Evolutionary conservation across 352 stramenopile genomes (phyloP).

Genomic region (Stramenopiles sp.): DNA sequence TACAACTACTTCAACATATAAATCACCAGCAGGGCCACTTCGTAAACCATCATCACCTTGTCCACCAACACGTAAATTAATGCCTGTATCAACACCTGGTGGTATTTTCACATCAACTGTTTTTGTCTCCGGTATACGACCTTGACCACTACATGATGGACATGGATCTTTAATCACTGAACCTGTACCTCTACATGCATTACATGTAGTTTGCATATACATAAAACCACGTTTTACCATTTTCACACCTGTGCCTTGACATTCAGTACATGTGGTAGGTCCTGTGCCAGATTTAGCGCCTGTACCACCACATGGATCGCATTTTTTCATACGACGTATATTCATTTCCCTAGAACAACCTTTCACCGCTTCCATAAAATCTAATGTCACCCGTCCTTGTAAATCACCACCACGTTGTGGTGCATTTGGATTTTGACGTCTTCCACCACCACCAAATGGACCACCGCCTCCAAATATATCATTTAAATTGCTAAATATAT

Average conservation of each 20-base stretch:
- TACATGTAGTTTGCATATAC: slow-evolving; percentile 56
- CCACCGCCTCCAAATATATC: slow-evolving; percentile 43
- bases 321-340: slow-evolving; percentile 46
- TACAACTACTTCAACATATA: slow-evolving; percentile 81
- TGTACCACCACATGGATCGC: slow-evolving; percentile 44
- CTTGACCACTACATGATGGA: slow-evolving; percentile 43
- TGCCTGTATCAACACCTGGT: slow-evolving; percentile 76
- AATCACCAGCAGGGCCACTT: slow-evolving; percentile 64
- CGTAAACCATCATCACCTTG: slow-evolving; percentile 60
- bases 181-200: slow-evolving; percentile 46
- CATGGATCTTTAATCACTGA: slow-evolving; percentile 58
- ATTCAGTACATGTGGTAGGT: slow-evolving; percentile 47
- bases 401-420: slow-evolving; percentile 69
- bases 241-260: slow-evolving; percentile 53
- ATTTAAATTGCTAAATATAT: slow-evolving; percentile 60
- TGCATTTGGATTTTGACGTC: slow-evolving; percentile 37
- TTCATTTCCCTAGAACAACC: slow-evolving; percentile 63
- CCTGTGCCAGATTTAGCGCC: slow-evolving; percentile 53
- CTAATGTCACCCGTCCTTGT: slow-evolving; percentile 71
- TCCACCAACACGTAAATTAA: slow-evolving; percentile 75
- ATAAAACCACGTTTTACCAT: slow-evolving; percentile 65
- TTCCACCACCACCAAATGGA: slow-evolving; percentile 39
- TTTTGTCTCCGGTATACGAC: slow-evolving; percentile 59
- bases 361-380: slow-evolving; percentile 83
- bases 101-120: slow-evolving; percentile 80